Evolutionary conservation across 129 eudicot genomes (phyloP).

Genomic region (Heracleum sosnowskyi): DNA sequence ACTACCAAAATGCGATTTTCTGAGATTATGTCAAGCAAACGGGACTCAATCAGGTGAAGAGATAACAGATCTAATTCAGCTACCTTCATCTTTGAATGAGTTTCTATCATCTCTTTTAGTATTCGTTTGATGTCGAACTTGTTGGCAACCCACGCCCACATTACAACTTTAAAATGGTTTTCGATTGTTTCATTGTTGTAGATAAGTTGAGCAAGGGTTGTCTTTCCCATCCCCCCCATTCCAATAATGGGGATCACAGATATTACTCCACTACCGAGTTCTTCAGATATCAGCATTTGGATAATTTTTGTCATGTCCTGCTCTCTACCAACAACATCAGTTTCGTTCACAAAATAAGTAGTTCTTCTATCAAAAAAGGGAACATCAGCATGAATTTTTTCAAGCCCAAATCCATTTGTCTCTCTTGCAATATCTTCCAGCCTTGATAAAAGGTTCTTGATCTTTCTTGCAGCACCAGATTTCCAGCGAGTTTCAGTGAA

Average conservation of each 20-base stretch:
- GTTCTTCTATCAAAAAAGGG: background rate
- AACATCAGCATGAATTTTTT: background rate
- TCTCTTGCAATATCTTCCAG: background rate
- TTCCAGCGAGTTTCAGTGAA: background rate
- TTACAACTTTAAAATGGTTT: background rate
- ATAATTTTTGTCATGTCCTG: background rate
- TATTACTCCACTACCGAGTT: background rate
- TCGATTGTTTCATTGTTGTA: background rate
- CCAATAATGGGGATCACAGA: conserved; percentile 16
- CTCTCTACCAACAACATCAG: conserved; percentile 12
- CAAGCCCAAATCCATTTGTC: background rate
- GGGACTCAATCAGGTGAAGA: conserved; percentile 4
- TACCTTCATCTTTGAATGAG: conserved; percentile 11
- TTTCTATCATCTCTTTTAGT: conserved; percentile 17
- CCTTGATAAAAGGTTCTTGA: background rate
- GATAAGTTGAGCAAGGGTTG: background rate
- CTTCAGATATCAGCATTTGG: background rate
- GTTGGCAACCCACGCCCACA: conserved; percentile 1
- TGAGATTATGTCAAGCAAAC: background rate
- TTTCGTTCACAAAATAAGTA: background rate
- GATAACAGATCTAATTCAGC: background rate
- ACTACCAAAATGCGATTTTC: conserved; percentile 6
- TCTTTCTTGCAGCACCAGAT: background rate
- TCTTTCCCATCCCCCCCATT: conserved; percentile 19
- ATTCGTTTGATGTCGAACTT: conserved; percentile 1